Base-by-base conservation (phyloP, 805 yeast genomes). In the Pichia eremophila region DNA sequence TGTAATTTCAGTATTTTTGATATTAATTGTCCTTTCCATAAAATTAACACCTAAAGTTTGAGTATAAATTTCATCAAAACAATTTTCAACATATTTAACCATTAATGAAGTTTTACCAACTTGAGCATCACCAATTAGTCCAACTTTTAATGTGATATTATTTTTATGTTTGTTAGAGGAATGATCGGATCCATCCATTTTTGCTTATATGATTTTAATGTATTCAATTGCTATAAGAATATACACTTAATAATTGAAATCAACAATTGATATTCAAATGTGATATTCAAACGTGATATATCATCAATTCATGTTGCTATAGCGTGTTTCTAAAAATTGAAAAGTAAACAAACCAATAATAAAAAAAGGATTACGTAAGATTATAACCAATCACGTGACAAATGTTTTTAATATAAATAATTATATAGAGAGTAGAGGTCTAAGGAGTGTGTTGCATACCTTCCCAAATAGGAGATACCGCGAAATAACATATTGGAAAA, bases 1-100 rank as follows among this genome's bases (percentile, higher is more conserved):
- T 36, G 93, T 83, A 47, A 91, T 86, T 54, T 86, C 88, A 3
- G 96, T 89, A 50, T 85, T 81, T 47, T 89, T 80, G 46, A 91
- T 82, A 50, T 80, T 82, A 29, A 91, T 85, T 50, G 84, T 81
- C 57, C 89, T 83, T 62, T 93, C 96, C 86, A 93, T 83, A 65
- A 87, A 90, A 61, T 91, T 91, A 47, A 93, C 97, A 7, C 99
- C 99, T 45, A 88, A 69, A 0, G 99, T 91, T 64, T 89, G 96
- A 44, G 90, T 87, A 61, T 91, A 91, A 51, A 83, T 88, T 59
- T 87, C 93, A 61, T 89, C 95, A 63, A 85, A 91, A 34, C 85
- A 79, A 46, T 95, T 95, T 60, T 91, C 96, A n/a, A 91, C 96
- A 62, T 90, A 91, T 61, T 91, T 89, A 25, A 90, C 96, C 98